Evolutionary conservation across 2,329 filamentous ascomycete genomes (phyloP).

Genomic region (Fusarium cyanostomum): DNA sequence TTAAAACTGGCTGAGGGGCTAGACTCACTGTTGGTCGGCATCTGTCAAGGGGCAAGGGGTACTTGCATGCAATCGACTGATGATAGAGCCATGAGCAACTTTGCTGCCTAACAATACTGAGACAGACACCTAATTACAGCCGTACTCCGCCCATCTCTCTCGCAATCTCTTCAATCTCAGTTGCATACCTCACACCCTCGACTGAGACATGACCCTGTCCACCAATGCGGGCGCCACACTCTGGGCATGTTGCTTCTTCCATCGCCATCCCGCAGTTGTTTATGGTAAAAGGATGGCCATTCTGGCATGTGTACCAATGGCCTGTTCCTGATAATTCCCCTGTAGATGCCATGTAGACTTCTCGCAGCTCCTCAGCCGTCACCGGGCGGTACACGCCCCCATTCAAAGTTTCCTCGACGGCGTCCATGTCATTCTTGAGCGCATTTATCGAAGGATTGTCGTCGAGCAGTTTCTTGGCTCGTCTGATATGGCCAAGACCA

Average conservation of each 20-base stretch:
- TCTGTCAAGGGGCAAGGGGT: too few relatives aligned
- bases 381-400: not conserved
- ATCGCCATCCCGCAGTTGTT: constrained; percentile 5
- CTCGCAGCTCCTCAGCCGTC: not conserved
- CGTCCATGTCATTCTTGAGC: not conserved
- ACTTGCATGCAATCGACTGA: too few relatives aligned
- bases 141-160: not conserved
- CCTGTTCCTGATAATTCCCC: not conserved
- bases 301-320: not conserved
- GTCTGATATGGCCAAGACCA: not conserved
- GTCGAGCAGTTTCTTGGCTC: not conserved
- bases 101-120: too few relatives aligned
- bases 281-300: not conserved
- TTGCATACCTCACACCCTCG: not conserved
- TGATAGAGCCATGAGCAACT: too few relatives aligned
- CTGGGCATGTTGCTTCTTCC: not conserved
- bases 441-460: not conserved
- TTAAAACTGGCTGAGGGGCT: too few relatives aligned
- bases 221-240: not conserved
- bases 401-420: not conserved
- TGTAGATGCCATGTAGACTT: not conserved
- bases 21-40: too few relatives aligned
- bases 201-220: not conserved
- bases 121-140: too few relatives aligned
- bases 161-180: not conserved